These are phyloP conservation scores for Camellia japonica DNA, from an alignment of 148 eudicot genomes.

Conservation along the genomic window DNA sequence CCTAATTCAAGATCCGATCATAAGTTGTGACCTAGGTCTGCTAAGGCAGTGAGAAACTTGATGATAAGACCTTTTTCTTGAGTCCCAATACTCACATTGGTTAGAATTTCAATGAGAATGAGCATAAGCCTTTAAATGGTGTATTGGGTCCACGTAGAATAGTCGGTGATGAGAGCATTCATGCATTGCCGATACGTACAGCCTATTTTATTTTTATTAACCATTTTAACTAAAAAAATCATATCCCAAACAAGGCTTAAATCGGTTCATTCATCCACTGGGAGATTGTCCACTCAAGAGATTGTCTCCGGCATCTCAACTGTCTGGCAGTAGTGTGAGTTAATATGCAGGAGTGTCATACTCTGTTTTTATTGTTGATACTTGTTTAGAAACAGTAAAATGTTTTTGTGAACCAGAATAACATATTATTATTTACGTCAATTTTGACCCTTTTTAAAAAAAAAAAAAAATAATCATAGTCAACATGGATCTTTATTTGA, in stretches of 20 bases:
- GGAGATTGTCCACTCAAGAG: conserved; percentile 31
- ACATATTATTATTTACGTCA: no score
- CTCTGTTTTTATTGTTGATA: no score
- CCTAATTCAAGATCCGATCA: conserved; percentile 62
- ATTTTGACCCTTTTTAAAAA: no score
- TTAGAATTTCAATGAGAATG: conserved; percentile 91
- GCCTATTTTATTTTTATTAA: conserved; percentile 6
- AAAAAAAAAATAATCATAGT: no score
- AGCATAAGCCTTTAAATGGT: conserved; percentile 85
- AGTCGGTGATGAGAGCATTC: conserved; percentile 60
- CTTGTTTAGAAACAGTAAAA: no score
- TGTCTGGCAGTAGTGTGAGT: conserved; percentile 24
- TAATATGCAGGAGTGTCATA: conserved; percentile 49
- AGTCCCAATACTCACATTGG: conserved; percentile 52
- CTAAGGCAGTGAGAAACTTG: conserved; percentile 61
- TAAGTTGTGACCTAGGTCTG: conserved; percentile 75
- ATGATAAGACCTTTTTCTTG: conserved; percentile 69
- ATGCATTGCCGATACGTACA: conserved; percentile 28
- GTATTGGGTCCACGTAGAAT: conserved; percentile 59
- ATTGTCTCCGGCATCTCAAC: conserved; percentile 26
- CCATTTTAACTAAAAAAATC: no score
- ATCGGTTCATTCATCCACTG: conserved; percentile 28
- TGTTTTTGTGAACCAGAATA: no score
- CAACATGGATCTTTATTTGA: no score
- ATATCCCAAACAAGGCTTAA: conserved; percentile 15